A percentile compares a stretch with the other conserved stretches of the same genome.
These are phyloP conservation scores for Styphnolobium japonicum DNA, from an alignment of 306 rosid genomes.

Conservation along the genomic window DNA sequence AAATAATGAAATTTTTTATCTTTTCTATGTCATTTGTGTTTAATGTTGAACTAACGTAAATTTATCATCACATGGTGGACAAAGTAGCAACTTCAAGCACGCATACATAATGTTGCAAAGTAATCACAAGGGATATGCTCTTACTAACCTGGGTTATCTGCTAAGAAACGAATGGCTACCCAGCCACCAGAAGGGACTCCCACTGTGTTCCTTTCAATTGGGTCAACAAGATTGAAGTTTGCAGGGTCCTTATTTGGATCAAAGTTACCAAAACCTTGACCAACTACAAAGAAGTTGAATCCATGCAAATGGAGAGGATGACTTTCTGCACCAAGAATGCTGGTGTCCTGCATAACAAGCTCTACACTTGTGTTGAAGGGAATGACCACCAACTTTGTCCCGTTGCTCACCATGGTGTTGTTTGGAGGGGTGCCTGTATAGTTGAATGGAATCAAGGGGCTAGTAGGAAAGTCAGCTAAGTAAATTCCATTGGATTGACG, in stretches of 20 bases:
- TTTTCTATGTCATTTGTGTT: not conserved
- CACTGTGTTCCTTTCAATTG: slow-evolving; percentile 41
- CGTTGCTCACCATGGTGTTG: slow-evolving; percentile 45
- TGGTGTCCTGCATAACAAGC: slow-evolving; percentile 49
- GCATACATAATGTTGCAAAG: not conserved
- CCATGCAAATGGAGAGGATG: slow-evolving; percentile 58
- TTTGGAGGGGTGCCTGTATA: slow-evolving; percentile 46
- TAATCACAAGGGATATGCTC: no score
- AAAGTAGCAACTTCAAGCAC: not conserved
- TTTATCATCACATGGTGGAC: not conserved
- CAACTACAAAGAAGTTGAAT: slow-evolving; percentile 47
- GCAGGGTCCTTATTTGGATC: slow-evolving; percentile 34
- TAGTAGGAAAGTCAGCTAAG: slow-evolving; percentile 31
- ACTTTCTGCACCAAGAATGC: slow-evolving; percentile 42
- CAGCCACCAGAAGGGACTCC: slow-evolving; percentile 53
- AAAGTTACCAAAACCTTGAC: slow-evolving; percentile 53
- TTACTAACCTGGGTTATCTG: slow-evolving; percentile 51
- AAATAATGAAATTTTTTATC: no score
- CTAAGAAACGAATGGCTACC: slow-evolving; percentile 45
- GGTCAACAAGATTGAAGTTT: slow-evolving; percentile 43
- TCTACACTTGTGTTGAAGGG: slow-evolving; percentile 42
- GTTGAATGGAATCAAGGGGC: slow-evolving; percentile 37
- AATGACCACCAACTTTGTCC: slow-evolving; percentile 46
- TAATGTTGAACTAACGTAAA: not conserved
- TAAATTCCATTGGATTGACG: slow-evolving; percentile 42